Base-by-base conservation (phyloP, 2,329 filamentous ascomycete species). In the Neodidymelliopsis sp. region DNA sequence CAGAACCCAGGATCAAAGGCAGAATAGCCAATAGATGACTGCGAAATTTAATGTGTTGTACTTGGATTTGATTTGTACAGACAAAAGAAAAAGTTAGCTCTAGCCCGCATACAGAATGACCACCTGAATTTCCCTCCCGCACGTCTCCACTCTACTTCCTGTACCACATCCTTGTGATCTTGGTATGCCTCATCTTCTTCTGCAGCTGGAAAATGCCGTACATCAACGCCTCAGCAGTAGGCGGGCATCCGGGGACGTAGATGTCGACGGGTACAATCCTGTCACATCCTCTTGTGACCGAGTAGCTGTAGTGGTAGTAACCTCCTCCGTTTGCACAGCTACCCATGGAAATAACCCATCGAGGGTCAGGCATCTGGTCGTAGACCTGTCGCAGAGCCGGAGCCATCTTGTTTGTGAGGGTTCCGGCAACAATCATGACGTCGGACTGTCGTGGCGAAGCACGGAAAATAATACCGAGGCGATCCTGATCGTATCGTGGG, bases 371-470 rank as follows among this genome's bases (percentile, higher is more conserved):
- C 91, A 96, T 96, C 80, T 96, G 91, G 74, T 96, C 91, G 78
- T 96, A 96, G 54, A 95, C 88, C 77, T 94, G 90, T 74, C 91
- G 83, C 69, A 96, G 79, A 24, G 91, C 91, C 2, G 91, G 90
- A 1, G 90, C 91, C 91, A 96, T 96, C 81, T 96, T 96, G 81
- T 96, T 96, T 63, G 90, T 95, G 54, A 96, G 83, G 22, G 91
- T 96, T 51, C 91, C 91, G 19, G 91, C 91, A 22, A 96, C 91
- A 66, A 96, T 94, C 90, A 96, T 95, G 60, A 96, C 88, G 74
- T 96, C 91, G 49, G 90, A 90, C 76, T 96, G 91, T 57, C 91
- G 88, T 4, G 91, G 91, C 8, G 89, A 93, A 50, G 90, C 91
- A 66, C 91, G 87, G 83, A 95, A 95, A 74, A 95, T 95, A 72